Evolutionary conservation across 108 stramenopile genomes (phyloP).

Genomic region (Craspedostauros australis): DNA sequence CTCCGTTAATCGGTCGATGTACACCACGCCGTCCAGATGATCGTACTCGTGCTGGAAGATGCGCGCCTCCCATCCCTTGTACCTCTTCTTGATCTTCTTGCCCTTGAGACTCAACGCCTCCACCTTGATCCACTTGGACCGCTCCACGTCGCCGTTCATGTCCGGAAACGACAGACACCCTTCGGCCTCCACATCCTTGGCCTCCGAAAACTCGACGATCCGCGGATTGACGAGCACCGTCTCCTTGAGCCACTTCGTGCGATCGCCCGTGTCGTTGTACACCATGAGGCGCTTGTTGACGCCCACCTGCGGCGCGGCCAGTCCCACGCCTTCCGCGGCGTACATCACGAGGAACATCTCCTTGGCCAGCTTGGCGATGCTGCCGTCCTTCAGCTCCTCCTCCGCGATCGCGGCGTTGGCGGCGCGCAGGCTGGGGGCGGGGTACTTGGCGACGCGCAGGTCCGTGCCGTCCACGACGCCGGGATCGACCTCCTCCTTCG

Average conservation of each 20-base stretch:
- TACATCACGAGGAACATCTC: constrained; percentile 97
- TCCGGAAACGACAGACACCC: constrained; percentile 92
- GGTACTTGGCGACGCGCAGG: constrained; percentile 87
- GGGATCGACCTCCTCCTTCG: constrained; percentile 72
- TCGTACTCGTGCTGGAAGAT: constrained; percentile 99
- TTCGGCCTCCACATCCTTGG: constrained; percentile 63
- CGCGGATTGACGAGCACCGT: constrained; percentile 80
- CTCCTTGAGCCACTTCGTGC: constrained; percentile 70
- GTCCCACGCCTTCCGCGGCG: constrained; percentile 87
- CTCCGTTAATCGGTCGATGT: constrained; percentile 70
- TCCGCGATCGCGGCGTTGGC: constrained; percentile 60
- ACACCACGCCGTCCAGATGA: constrained; percentile 87
- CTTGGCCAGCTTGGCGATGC: constrained; percentile 67
- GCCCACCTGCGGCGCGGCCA: constrained; percentile 89
- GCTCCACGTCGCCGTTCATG: constrained; percentile 80
- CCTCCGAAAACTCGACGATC: constrained; percentile 67
- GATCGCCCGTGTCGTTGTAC: constrained; percentile 87
- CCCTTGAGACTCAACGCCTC: constrained; percentile 72
- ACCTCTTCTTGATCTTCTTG: constrained; percentile 84
- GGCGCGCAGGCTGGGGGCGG: constrained; percentile 82
- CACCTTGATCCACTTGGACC: constrained; percentile 89
- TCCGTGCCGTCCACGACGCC: constrained; percentile 78
- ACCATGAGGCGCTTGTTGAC: constrained; percentile 91
- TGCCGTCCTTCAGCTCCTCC: constrained; percentile 41
- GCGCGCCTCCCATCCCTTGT: constrained; percentile 71